Percentiles rank a stretch among this genome's conserved stretches.
Evolutionary conservation across 768 basidiomycete genomes (phyloP).

Genomic region (Boletus coccyginus): DNA sequence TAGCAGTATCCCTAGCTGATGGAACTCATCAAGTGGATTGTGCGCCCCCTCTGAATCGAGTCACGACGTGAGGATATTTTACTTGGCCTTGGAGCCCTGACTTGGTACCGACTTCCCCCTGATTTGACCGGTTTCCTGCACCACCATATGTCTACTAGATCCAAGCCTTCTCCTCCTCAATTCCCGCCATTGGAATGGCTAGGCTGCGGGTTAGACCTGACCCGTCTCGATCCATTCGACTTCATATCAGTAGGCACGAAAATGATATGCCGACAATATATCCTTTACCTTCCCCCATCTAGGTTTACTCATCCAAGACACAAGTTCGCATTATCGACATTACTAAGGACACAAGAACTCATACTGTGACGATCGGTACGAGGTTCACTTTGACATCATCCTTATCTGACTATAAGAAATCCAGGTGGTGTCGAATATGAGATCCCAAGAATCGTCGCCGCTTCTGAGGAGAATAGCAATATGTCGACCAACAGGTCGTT

Average conservation of each 20-base stretch:
- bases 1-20: neutral
- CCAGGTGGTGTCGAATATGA: conserved; percentile 1
- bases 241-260: neutral
- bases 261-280: neutral
- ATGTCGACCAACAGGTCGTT: neutral
- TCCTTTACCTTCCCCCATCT: neutral
- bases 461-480: neutral
- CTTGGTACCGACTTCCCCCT: neutral
- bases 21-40: no score
- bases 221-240: neutral
- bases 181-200: conserved; percentile 7
- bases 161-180: neutral
- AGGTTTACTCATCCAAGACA: neutral
- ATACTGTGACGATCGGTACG: neutral
- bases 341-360: conserved; percentile 1
- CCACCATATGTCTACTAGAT: neutral
- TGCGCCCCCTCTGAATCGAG: no score
- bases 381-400: neutral
- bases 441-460: conserved; percentile 1
- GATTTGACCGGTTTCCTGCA: neutral
- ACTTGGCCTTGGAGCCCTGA: neutral
- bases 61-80: neutral
- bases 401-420: neutral
- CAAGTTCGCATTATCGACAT: conserved; percentile 1
- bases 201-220: conserved; percentile 3